A percentile compares a stretch with the other conserved stretches of the same genome.
Conservation (phyloP, 805 yeast species). For the Tetrapisispora taiwanensis region DNA sequence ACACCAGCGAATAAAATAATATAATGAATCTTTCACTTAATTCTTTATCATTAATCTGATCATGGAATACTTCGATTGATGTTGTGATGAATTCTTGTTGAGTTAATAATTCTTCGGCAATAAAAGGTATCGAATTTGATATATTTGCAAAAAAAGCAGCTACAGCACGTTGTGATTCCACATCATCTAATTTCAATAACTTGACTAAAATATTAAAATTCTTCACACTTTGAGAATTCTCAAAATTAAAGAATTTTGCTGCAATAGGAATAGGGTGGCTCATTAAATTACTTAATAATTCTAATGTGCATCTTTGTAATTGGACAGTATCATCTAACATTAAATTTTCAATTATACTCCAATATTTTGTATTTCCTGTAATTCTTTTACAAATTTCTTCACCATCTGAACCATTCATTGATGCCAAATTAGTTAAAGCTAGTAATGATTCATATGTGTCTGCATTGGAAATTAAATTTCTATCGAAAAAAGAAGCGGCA, state of each 20-base stretch:
- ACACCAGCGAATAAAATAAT: conserved; percentile 24
- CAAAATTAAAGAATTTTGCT: conserved; percentile 47
- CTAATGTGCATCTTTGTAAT: conserved; percentile 52
- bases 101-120: conserved; percentile 25
- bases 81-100: conserved; percentile 19
- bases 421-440: conserved; percentile 60
- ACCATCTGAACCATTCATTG: conserved; percentile 33
- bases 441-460: conserved; percentile 45
- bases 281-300: conserved; percentile 53
- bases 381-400: conserved; percentile 28
- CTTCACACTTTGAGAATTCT: conserved; percentile 26
- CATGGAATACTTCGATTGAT: conserved; percentile 16
- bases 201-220: conserved; percentile 36
- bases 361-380: conserved; percentile 31
- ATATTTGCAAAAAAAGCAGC: conserved; percentile 31
- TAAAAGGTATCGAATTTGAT: conserved; percentile 28
- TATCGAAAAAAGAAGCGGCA: conserved; percentile 7
- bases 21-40: conserved; percentile 28
- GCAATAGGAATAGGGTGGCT: conserved; percentile 33
- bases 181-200: conserved; percentile 31
- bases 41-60: conserved; percentile 24
- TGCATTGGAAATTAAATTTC: conserved; percentile 16
- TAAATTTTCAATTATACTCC: conserved; percentile 37
- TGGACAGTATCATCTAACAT: conserved; percentile 37
- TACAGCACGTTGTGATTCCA: conserved; percentile 35